Evolutionary conservation across 148 eudicot genomes (phyloP).

Genomic region (Pouteria glomerata): DNA sequence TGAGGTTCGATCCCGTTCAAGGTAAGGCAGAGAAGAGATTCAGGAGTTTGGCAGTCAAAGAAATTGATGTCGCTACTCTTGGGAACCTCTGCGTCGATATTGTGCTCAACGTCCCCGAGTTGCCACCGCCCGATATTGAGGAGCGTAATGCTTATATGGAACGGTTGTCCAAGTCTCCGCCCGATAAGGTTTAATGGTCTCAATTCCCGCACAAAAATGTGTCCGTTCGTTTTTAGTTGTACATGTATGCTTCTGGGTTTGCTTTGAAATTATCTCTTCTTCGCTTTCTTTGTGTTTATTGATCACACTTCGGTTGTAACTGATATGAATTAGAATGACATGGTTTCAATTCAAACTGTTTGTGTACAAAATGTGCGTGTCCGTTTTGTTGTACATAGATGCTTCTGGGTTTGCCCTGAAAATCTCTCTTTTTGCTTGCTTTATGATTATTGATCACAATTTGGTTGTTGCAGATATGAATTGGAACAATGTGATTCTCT

Average conservation of each 20-base stretch:
- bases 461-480: too few species aligned
- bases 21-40: conserved; percentile 19
- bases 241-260: not conserved
- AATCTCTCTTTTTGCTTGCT: not conserved
- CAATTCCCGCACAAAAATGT: too few species aligned
- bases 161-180: conserved; percentile 62
- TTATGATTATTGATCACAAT: not conserved
- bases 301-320: not conserved
- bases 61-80: conserved; percentile 72
- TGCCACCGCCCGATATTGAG: conserved; percentile 53
- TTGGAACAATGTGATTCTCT: too few species aligned
- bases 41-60: conserved; percentile 37
- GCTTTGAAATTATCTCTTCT: not conserved
- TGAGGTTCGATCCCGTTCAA: conserved; percentile 9
- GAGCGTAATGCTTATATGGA: conserved; percentile 75
- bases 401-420: not conserved
- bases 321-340: too few species aligned
- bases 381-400: too few species aligned
- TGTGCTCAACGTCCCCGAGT: conserved; percentile 71
- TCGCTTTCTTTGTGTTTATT: not conserved
- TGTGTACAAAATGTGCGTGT: too few species aligned
- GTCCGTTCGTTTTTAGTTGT: too few species aligned
- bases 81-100: conserved; percentile 93
- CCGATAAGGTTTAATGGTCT: conserved; percentile 67
- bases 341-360: conserved; percentile 8